Conservation (phyloP, 108 stramenopile species). For the Parmales sp. region DNA sequence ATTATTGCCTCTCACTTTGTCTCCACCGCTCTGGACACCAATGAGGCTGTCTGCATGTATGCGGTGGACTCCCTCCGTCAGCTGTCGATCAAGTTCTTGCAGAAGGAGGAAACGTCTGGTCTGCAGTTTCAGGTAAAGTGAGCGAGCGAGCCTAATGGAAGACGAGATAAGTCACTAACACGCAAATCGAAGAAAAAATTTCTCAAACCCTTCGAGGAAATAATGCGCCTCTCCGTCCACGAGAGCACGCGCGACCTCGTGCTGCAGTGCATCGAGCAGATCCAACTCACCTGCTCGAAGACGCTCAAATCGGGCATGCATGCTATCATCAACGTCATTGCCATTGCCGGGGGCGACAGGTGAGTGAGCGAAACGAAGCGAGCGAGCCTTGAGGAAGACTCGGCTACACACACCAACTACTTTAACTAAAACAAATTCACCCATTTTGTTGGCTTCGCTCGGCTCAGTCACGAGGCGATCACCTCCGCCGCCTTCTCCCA, state of each 20-base stretch:
- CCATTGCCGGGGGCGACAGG: conserved; percentile 66
- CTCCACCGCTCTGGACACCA: conserved; percentile 78
- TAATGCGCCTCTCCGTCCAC: conserved; percentile 60
- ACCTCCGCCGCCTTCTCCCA: conserved; percentile 31
- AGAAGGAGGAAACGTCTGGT: conserved; percentile 77
- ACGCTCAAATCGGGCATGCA: conserved; percentile 86
- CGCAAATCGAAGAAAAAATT: no score
- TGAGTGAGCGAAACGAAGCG: no score
- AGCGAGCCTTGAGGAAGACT: no score
- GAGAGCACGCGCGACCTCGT: conserved; percentile 79
- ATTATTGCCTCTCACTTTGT: conserved; percentile 80
- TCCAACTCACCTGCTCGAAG: conserved; percentile 26
- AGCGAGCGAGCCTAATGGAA: no score
- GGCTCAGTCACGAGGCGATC: conserved; percentile 6
- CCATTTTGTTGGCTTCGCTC: background rate
- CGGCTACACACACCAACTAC: no score
- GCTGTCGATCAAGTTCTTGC: conserved; percentile 87
- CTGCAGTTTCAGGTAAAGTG: conserved; percentile 98
- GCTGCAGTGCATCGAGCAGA: conserved; percentile 77
- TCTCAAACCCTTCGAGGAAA: conserved; percentile 81
- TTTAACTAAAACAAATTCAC: no score
- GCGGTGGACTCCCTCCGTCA: conserved; percentile 95
- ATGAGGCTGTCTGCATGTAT: conserved; percentile 88
- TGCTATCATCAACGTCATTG: conserved; percentile 76
- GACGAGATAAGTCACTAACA: no score